phyloP scores from a whole-genome alignment of 2,329 filamentous ascomycete species.

The Xylariaceae sp. region DNA sequence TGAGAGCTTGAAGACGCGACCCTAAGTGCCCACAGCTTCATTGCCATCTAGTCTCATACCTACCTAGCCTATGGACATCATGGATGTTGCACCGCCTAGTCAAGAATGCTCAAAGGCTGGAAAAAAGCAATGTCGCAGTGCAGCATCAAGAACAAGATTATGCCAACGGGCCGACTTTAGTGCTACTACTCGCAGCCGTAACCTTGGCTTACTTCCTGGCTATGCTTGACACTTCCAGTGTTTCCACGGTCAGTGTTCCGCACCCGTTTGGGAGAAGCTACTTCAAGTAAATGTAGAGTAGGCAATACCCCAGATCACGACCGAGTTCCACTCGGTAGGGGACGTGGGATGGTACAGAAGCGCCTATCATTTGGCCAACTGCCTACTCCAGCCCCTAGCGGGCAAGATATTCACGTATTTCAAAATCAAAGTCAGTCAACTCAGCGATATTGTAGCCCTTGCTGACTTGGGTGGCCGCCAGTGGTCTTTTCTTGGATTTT shows the following conservation, averaged over 20 bases:
- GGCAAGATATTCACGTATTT: conserved; percentile 8
- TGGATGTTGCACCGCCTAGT: too few species aligned
- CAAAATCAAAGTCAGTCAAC: conserved; percentile 1
- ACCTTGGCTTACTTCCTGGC: not conserved
- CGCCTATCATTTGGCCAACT: conserved; percentile 5
- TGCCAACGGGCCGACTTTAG: not conserved
- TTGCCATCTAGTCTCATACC: too few species aligned
- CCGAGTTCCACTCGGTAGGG: not conserved
- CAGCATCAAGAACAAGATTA: not conserved
- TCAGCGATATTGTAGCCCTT: not conserved
- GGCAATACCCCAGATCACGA: not conserved
- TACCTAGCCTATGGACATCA: too few species aligned
- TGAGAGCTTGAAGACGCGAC: too few species aligned
- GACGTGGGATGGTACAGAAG: conserved; percentile 7
- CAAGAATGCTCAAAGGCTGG: too few species aligned
- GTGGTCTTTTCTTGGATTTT: conserved; percentile 7
- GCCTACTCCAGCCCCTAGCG: conserved; percentile 4
- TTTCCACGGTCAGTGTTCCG: conserved; percentile 1
- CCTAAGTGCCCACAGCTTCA: too few species aligned
- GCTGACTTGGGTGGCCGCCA: not conserved
- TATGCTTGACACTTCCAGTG: not conserved
- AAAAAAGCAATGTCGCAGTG: too few species aligned
- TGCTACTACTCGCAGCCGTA: not conserved
- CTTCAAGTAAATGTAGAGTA: not conserved
- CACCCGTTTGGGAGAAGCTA: not conserved